Evolutionary conservation across 2,329 filamentous ascomycete species (phyloP).

Genomic region (Pestalotiopsis sp.): DNA sequence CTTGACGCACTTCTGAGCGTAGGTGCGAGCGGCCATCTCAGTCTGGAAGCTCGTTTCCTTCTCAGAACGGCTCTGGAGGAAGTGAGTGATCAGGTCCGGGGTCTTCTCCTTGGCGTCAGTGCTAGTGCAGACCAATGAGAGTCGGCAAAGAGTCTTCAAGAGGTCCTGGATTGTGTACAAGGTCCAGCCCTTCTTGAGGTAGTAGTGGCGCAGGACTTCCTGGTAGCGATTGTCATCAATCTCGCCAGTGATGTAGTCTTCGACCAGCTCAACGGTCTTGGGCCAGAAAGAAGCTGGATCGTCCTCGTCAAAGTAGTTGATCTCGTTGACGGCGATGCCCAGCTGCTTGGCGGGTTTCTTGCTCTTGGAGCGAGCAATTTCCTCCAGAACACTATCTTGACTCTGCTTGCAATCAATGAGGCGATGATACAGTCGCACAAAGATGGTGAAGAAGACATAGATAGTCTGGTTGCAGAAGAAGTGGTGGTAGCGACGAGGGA

Average conservation of each 20-base stretch:
- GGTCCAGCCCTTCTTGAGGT: constrained; percentile 88
- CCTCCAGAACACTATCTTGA: constrained; percentile 71
- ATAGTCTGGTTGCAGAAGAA: constrained; percentile 91
- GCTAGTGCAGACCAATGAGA: constrained; percentile 81
- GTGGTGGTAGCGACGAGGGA: constrained; percentile 80
- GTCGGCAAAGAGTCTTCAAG: constrained; percentile 77
- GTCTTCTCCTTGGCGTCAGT: constrained; percentile 92
- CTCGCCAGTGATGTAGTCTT: constrained; percentile 82
- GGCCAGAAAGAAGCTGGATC: constrained; percentile 75
- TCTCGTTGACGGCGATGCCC: constrained; percentile 77
- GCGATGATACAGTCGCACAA: constrained; percentile 87
- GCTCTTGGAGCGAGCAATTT: constrained; percentile 73
- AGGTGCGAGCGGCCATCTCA: constrained; percentile 88
- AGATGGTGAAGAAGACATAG: constrained; percentile 93
- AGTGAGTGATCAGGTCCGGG: constrained; percentile 85
- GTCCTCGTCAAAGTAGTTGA: constrained; percentile 76
- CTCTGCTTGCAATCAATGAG: constrained; percentile 82
- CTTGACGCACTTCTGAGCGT: constrained; percentile 89
- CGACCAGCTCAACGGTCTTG: constrained; percentile 82
- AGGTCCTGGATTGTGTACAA: constrained; percentile 92
- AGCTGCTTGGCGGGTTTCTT: constrained; percentile 83
- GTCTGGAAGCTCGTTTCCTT: constrained; percentile 87
- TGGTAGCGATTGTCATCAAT: constrained; percentile 84
- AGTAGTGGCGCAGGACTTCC: constrained; percentile 89
- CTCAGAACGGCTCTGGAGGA: constrained; percentile 77